Base-by-base conservation (phyloP, 164 flowering plant genomes). In the Chimonanthus salicifolius region DNA sequence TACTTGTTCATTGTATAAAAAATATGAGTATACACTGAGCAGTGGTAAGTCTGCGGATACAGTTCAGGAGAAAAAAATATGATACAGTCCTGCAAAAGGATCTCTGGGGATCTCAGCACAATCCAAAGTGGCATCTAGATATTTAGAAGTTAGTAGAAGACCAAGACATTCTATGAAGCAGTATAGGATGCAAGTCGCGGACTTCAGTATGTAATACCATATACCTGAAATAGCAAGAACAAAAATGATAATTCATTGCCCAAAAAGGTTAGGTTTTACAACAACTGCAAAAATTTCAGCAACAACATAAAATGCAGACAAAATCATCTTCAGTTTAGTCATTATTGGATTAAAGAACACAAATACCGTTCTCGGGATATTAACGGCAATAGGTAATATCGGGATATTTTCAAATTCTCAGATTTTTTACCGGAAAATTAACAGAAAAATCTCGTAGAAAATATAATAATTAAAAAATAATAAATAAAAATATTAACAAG, bases 61-160 rank as follows among this genome's bases (percentile, higher is more conserved):
- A 80, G 74, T 80, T 76, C 88, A 86, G 87, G 86, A 73, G 74
- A 82, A 85, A 84, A 84, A 85, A 86, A 84, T 76, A 86, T 84
- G 85, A 63, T 63, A 88, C 82, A 82, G 79, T 80, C 84, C 83
- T 80, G 79, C 81, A 82, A 79, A 82, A 77, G 74, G 79, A 63
- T 71, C 77, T 81, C 78, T 13, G 60, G 76, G 75, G 77, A 68
- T 58, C 70, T 72, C 65, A 71, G 78, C 78, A 77, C 74, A 67
- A 0, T 62, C 81, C 65, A 50, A 72, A 33, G 72, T 63, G 9
- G 21, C 33, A 63, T 44, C 44, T 13, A 9, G 33, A 18, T 63
- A 63, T 63, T 63, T 63, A 33, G 66, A 33, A 63, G 66, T 63
- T 44, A 63, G 33, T 11, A 20, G 13, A 33, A 63, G 66, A 63